Evolutionary conservation across 1,284 basidiomycete species (phyloP), one percentile per base, ranked within the genome.

Genomic region (Cryptococcus sp.): DNA sequence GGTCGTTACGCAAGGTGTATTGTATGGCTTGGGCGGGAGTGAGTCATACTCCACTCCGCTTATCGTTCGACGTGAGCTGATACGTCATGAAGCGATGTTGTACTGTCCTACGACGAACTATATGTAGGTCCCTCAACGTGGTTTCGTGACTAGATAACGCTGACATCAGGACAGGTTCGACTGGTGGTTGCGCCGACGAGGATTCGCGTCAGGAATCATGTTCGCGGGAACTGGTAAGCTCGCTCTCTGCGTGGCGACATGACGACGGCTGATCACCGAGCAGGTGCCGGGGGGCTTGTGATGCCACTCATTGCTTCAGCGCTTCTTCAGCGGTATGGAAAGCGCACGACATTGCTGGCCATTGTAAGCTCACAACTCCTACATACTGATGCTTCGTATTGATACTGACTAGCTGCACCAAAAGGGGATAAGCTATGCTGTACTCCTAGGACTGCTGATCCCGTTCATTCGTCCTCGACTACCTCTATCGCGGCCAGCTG

Each of bases 141-240:
- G 17, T 17, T 19, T 23, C 23, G 17, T 0, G 47, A 1, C 13
- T 0, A 2, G 17, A 11, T 42, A 20, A 11, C 15, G 23, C 49
- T 56, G 45, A 50, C 22, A 17, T 1, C 16, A 31, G 25, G n/a
- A 17, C 48, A 69, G 67, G 60, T 70, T 70, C 47, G 66, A 67
- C 42, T 70, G 68, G 68, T 70, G 61, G 58, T 58, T 47, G 16
- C 41, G 45, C 38, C 60, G 65, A 2, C 56, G 67, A 6, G 72
- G 72, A 13, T 49, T 73, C 3, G 68, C 72, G 1, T 54, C 65
- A 2, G 72, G 72, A 5, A 66, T 73, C 47, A 64, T 73, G 52
- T 71, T 66, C 27, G 56, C 68, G 0, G 71, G 71, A 1, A 69
- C 71, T 35, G 71, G 68, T 54, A 47, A 15, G 59, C 23, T n/a